A percentile compares a stretch with the other conserved stretches of the same genome.
Conservation (phyloP, 2,329 filamentous ascomycete genomes). For the Ascochyta viciae-villosae region DNA sequence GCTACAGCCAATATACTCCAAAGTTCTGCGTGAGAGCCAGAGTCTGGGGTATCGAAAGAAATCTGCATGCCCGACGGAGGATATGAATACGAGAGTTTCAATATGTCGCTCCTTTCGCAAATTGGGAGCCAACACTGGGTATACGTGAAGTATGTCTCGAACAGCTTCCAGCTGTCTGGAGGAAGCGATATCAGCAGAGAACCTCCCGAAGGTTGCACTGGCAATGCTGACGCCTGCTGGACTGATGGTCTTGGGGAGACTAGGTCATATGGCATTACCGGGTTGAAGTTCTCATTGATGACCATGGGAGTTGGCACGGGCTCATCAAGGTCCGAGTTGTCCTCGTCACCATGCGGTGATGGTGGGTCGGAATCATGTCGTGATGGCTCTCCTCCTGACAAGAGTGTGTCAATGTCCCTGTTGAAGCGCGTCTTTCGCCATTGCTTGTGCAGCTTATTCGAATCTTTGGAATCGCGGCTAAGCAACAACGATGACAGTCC, state of each 20-base stretch:
- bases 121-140: slow-evolving; percentile 81
- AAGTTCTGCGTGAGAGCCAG: slow-evolving; percentile 53
- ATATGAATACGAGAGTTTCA: slow-evolving; percentile 65
- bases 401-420: slow-evolving; percentile 67
- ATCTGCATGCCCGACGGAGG: slow-evolving; percentile 52
- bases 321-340: slow-evolving; percentile 35
- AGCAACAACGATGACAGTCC: slow-evolving; percentile 58
- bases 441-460: slow-evolving; percentile 64
- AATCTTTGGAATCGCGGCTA: slow-evolving; percentile 61
- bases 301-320: slow-evolving; percentile 1
- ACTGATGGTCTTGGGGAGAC: neutral
- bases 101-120: slow-evolving; percentile 69
- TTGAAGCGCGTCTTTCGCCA: slow-evolving; percentile 71
- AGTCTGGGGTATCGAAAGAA: slow-evolving; percentile 28
- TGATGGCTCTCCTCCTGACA: slow-evolving; percentile 57
- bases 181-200: slow-evolving; percentile 50
- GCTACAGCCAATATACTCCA: slow-evolving; percentile 55
- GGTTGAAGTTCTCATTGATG: slow-evolving; percentile 12
- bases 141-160: slow-evolving; percentile 78
- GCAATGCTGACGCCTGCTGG: neutral
- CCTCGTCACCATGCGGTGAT: slow-evolving; percentile 35
- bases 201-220: neutral
- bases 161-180: slow-evolving; percentile 63
- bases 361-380: slow-evolving; percentile 25
- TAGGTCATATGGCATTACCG: slow-evolving; percentile 11